Percentiles rank a stretch among this genome's conserved stretches.
Evolutionary conservation across 2,329 filamentous ascomycete species (phyloP).

Genomic region (Xylariaceae sp.): DNA sequence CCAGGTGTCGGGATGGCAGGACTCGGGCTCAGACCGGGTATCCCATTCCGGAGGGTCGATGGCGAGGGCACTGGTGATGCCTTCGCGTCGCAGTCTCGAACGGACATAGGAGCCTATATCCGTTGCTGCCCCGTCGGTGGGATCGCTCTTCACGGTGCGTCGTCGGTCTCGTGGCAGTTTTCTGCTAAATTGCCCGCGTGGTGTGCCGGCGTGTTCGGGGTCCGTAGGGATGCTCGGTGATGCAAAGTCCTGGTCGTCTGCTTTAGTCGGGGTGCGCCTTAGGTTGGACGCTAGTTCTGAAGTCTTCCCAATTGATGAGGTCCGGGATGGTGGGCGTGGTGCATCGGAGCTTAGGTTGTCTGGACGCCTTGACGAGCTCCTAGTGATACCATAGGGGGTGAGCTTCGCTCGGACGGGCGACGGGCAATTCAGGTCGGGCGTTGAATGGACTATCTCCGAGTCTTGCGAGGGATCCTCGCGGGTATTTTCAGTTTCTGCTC

Average conservation of each 20-base stretch:
- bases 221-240: background rate
- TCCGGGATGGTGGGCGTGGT: slow-evolving; percentile 1
- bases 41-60: background rate
- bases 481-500: background rate
- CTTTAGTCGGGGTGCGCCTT: background rate
- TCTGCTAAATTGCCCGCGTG: background rate
- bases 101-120: background rate
- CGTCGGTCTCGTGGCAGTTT: background rate
- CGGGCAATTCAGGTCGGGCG: background rate
- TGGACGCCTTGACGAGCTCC: background rate
- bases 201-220: background rate
- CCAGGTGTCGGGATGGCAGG: slow-evolving; percentile 34
- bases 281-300: slow-evolving; percentile 3
- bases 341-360: background rate
- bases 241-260: background rate
- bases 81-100: background rate
- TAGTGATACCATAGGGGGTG: background rate
- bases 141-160: background rate
- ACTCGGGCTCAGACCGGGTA: slow-evolving; percentile 1
- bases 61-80: background rate
- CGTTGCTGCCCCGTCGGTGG: background rate
- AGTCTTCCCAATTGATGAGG: slow-evolving; percentile 18
- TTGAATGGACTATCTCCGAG: background rate
- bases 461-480: background rate
- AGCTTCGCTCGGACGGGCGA: background rate